These are phyloP conservation scores for Diaporthe destruens DNA, from an alignment of 2,329 filamentous ascomycete species.

Conservation along the genomic window DNA sequence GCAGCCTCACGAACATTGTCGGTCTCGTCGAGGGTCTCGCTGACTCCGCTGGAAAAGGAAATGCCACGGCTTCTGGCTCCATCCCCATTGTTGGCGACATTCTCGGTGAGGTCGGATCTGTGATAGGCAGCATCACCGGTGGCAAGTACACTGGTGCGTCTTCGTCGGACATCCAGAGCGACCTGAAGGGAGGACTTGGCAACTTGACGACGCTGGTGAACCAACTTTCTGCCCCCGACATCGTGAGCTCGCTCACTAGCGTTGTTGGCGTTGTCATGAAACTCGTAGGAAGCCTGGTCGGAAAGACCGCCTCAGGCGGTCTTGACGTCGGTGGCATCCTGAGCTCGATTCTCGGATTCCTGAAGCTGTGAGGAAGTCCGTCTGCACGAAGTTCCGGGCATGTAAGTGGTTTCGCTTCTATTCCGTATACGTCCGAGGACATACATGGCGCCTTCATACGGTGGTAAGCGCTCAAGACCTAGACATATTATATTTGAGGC, in stretches of 20 bases:
- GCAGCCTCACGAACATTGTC: conserved; percentile 27
- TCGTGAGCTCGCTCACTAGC: conserved; percentile 17
- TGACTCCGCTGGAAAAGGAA: background rate
- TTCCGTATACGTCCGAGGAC: too few relatives aligned
- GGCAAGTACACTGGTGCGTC: conserved; percentile 13
- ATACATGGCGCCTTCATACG: too few relatives aligned
- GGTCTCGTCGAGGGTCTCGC: conserved; percentile 6
- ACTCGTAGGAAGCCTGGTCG: conserved; percentile 23
- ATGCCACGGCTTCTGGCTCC: conserved; percentile 9
- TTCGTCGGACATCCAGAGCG: conserved; percentile 24
- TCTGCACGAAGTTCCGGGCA: conserved; percentile 1
- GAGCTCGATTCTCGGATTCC: conserved; percentile 24
- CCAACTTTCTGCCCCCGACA: background rate
- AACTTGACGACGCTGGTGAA: conserved; percentile 10
- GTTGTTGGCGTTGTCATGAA: conserved; percentile 20
- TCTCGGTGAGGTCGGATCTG: conserved; percentile 21
- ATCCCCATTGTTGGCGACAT: conserved; percentile 29
- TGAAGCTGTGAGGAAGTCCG: conserved; percentile 7
- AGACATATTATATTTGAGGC: too few relatives aligned
- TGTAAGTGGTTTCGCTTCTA: too few relatives aligned
- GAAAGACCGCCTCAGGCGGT: background rate
- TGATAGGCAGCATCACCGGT: conserved; percentile 21
- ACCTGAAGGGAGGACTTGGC: conserved; percentile 23
- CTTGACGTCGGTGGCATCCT: conserved; percentile 21
- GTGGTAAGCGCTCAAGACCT: too few relatives aligned